A percentile compares a stretch with the other conserved stretches of the same genome.
Evolutionary conservation across 192 early-diverging fungal genomes (phyloP).

Genomic region (Oehlia diaphana): DNA sequence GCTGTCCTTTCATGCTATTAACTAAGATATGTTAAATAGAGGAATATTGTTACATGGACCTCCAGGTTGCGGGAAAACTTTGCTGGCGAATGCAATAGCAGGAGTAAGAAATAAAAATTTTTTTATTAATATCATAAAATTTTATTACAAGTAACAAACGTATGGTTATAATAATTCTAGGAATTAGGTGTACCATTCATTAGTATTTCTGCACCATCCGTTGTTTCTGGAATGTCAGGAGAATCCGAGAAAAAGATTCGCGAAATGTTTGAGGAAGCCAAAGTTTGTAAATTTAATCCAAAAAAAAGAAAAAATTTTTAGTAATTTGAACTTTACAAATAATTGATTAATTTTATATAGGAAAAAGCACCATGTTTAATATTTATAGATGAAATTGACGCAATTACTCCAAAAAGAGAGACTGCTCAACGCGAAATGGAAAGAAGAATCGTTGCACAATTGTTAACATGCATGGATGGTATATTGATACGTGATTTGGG

Average conservation of each 20-base stretch:
- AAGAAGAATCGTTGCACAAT: slow-evolving; percentile 92
- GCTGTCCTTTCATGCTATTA: neutral
- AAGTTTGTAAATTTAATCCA: slow-evolving; percentile 31
- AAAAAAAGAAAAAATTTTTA: neutral
- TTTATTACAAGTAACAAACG: neutral
- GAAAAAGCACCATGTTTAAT: slow-evolving; percentile 81
- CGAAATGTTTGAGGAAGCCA: slow-evolving; percentile 97
- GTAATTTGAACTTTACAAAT: too few species aligned
- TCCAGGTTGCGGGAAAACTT: slow-evolving; percentile 95
- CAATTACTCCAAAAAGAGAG: slow-evolving; percentile 89
- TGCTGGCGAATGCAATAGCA: slow-evolving; percentile 95
- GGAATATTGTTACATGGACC: slow-evolving; percentile 96
- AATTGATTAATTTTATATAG: neutral
- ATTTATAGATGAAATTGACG: slow-evolving; percentile 99
- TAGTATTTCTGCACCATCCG: slow-evolving; percentile 90
- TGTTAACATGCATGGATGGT: slow-evolving; percentile 95
- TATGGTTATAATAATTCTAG: slow-evolving; percentile 32
- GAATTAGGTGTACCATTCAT: slow-evolving; percentile 89
- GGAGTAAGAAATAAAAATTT: slow-evolving; percentile 52
- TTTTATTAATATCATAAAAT: neutral
- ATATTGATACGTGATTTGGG: slow-evolving; percentile 14
- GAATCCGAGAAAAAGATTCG: slow-evolving; percentile 98
- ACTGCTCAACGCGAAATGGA: slow-evolving; percentile 96
- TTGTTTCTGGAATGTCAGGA: slow-evolving; percentile 97
- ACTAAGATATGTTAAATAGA: slow-evolving; percentile 32